These are phyloP conservation scores for Sclerotinia borealis DNA, from an alignment of 2,329 filamentous ascomycete species.

Conservation along the genomic window DNA sequence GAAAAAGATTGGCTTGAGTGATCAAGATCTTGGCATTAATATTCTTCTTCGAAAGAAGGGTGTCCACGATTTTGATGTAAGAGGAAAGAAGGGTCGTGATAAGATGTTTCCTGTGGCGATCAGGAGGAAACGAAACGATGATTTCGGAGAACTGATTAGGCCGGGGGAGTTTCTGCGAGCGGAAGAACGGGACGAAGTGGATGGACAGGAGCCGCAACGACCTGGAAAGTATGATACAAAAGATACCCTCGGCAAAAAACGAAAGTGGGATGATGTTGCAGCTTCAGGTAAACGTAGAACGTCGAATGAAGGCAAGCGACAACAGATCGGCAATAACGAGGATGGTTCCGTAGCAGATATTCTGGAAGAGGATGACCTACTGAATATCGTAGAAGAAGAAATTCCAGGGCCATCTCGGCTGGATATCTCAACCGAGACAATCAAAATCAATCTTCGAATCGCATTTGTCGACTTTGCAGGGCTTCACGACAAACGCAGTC, in stretches of 20 bases:
- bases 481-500: conserved; percentile 84
- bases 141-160: conserved; percentile 89
- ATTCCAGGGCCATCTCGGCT: conserved; percentile 69
- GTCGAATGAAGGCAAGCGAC: conserved; percentile 51
- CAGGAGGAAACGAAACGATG: conserved; percentile 72
- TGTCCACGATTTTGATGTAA: conserved; percentile 88
- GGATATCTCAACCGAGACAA: conserved; percentile 53
- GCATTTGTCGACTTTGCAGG: conserved; percentile 89
- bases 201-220: conserved; percentile 55
- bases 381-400: conserved; percentile 48
- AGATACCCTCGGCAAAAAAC: conserved; percentile 77
- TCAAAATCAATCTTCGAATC: conserved; percentile 68
- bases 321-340: conserved; percentile 38
- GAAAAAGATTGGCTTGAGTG: conserved; percentile 79
- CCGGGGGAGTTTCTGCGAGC: conserved; percentile 91
- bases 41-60: conserved; percentile 82
- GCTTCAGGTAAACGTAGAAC: conserved; percentile 35
- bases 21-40: conserved; percentile 88
- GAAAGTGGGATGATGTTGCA: conserved; percentile 78
- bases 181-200: conserved; percentile 77
- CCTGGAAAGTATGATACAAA: conserved; percentile 44
- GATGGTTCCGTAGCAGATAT: conserved; percentile 37
- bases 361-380: conserved; percentile 51
- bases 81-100: conserved; percentile 86
- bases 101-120: conserved; percentile 85